These are phyloP conservation scores for Biscogniauxia mediterranea DNA, from an alignment of 2,329 filamentous ascomycete species.

Conservation along the genomic window DNA sequence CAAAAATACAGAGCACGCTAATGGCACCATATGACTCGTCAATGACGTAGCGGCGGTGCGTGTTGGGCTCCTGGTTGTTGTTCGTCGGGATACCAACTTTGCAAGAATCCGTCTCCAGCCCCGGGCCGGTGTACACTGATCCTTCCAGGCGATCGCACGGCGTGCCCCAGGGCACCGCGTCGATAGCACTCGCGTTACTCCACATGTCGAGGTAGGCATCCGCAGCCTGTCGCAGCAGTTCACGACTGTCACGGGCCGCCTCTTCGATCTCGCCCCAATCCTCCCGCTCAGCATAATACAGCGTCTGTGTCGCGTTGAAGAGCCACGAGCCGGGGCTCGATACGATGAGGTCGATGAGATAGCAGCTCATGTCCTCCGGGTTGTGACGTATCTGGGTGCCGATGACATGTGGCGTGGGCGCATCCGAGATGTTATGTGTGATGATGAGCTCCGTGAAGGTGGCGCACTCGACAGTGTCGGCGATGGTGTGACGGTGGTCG, in stretches of 20 bases:
- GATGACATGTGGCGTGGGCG: slow-evolving; percentile 28
- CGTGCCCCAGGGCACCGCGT: slow-evolving; percentile 35
- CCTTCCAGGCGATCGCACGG: slow-evolving; percentile 35
- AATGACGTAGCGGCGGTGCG: slow-evolving; percentile 32
- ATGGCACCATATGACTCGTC: slow-evolving; percentile 31
- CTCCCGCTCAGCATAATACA: slow-evolving; percentile 33
- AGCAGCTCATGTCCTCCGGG: slow-evolving; percentile 22
- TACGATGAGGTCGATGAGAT: slow-evolving; percentile 34
- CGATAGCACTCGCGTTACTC: slow-evolving; percentile 29
- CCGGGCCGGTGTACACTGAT: slow-evolving; percentile 26
- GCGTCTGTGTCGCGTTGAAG: slow-evolving; percentile 36
- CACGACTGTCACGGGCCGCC: slow-evolving; percentile 27
- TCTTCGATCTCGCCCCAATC: slow-evolving; percentile 32
- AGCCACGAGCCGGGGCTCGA: slow-evolving; percentile 36
- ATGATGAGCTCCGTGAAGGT: slow-evolving; percentile 29
- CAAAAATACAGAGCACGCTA: slow-evolving; percentile 31
- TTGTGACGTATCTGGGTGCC: slow-evolving; percentile 36
- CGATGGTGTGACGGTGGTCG: slow-evolving; percentile 30
- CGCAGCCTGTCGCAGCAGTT: slow-evolving; percentile 29
- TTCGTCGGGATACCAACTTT: slow-evolving; percentile 29
- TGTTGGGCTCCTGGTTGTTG: slow-evolving; percentile 28
- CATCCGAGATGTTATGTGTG: slow-evolving; percentile 21
- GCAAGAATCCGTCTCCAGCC: slow-evolving; percentile 27
- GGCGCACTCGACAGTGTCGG: slow-evolving; percentile 33
- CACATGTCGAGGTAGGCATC: slow-evolving; percentile 40